A percentile compares a stretch with the other conserved stretches of the same genome.
Conservation (phyloP, 2,329 filamentous ascomycete species). For the Botrytis deweyae region DNA sequence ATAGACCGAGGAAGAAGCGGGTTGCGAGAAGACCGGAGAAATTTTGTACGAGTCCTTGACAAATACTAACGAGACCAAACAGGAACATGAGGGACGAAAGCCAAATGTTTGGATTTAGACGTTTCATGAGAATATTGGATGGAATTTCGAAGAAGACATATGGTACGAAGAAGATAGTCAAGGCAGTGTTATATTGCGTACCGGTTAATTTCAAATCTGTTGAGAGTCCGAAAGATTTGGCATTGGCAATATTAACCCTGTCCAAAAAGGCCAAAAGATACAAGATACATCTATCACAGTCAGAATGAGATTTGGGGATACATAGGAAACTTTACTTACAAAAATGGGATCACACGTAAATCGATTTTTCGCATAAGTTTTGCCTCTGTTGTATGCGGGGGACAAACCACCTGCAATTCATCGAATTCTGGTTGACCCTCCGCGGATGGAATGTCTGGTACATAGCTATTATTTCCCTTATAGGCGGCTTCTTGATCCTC, state of each 20-base stretch:
- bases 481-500: conserved; percentile 29
- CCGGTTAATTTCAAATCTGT: conserved; percentile 60
- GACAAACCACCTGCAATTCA: conserved; percentile 36
- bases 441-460: conserved; percentile 27
- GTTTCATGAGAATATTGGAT: conserved; percentile 71
- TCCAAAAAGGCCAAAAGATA: conserved; percentile 70
- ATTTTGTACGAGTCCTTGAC: conserved; percentile 48
- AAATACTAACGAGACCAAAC: conserved; percentile 51
- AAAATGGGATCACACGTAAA: conserved; percentile 66
- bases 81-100: conserved; percentile 74
- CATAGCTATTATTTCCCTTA: conserved; percentile 32
- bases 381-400: conserved; percentile 49
- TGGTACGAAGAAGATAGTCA: conserved; percentile 80
- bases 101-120: conserved; percentile 66
- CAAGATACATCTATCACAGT: conserved; percentile 50
- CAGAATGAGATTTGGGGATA: neutral
- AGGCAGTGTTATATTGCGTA: conserved; percentile 68
- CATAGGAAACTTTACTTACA: conserved; percentile 43
- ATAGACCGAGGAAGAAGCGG: conserved; percentile 80
- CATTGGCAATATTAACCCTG: conserved; percentile 79
- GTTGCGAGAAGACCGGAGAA: conserved; percentile 78
- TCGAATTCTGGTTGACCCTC: conserved; percentile 29
- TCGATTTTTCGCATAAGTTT: conserved; percentile 70
- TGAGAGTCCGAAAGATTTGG: conserved; percentile 63
- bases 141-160: conserved; percentile 73